Evolutionary conservation across 176 grass and related monocot genomes (phyloP).

Genomic region (Musa beccarii): DNA sequence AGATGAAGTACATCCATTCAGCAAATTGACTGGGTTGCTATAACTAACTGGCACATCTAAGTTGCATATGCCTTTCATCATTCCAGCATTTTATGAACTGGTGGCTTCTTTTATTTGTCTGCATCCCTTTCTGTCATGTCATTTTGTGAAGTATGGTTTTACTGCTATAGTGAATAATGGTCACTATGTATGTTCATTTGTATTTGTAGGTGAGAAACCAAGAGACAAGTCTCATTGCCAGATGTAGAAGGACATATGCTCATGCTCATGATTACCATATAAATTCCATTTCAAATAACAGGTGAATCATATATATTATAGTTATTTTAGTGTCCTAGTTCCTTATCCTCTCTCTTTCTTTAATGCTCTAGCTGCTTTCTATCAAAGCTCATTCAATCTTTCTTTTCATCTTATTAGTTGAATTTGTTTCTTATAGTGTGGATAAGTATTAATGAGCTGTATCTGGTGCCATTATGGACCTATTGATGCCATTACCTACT

Average conservation of each 20-base stretch:
- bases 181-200: conserved; percentile 13
- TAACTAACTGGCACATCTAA: not conserved
- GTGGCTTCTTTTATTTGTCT: not conserved
- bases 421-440: no score
- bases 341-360: not conserved
- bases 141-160: not conserved
- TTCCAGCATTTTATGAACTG: not conserved
- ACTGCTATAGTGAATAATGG: not conserved
- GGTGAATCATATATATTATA: conserved; percentile 28
- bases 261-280: conserved; percentile 99
- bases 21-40: not conserved
- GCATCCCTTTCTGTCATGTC: not conserved
- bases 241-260: conserved; percentile 75
- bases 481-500: no score
- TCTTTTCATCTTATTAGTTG: no score
- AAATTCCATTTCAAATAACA: conserved; percentile 98
- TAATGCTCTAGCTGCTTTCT: not conserved
- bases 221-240: conserved; percentile 73
- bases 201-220: conserved; percentile 56
- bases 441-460: no score
- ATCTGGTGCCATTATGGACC: no score
- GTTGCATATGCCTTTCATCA: not conserved
- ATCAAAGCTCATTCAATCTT: not conserved
- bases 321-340: not conserved
- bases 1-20: not conserved